Base-by-base conservation (phyloP, 192 early-diverging fungal species). In the Backusella morwellensis region DNA sequence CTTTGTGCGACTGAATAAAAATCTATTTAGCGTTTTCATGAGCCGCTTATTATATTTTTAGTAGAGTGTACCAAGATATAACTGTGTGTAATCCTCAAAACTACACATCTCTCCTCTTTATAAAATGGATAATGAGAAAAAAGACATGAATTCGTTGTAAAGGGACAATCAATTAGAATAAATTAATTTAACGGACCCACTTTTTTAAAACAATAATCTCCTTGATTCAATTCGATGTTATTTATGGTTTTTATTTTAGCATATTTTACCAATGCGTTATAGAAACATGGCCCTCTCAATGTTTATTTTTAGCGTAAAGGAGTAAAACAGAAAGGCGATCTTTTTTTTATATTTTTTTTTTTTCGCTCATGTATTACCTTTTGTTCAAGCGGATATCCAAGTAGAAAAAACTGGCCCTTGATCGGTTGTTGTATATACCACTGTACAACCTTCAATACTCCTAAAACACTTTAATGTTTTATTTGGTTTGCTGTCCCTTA, bases 401-500 rank as follows among this genome's bases (percentile, higher is more conserved):
- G 40, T 72, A 40, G 70, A 35, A 72, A 35, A 50, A 19, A 50
- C 19, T 19, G 47, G 6, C 17, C 21, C 23, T 59, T 59, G 23
- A 59, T 59, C 56, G 56, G 56, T 59, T 59, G 56, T 59, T 59
- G 23, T 59, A 59, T 59, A 59, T 26, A 40, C 41, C 4, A 74
- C 35, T 74, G 54, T 29, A 40, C 63, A 66, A 66, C 56, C 6
- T 44, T 66, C 9, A 52, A 75, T 67, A 59, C 38, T 66, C 38
- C 74, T 26, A 50, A 47, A 38, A 47, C 56, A 29, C 63, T 63
- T 66, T 35, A 35, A 35, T 75, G 36, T 41, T 36, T 40, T 75
- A 42, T 42, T 34, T 71, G 35, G 56, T 66, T 59, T 19, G 66
- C 23, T 85, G 41, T 42, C 32, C 41, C 47, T 68, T 11, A 63